These are phyloP conservation scores for Echinochloa phyllopogon DNA, from an alignment of 176 grass and related monocot genomes.

Conservation along the genomic window DNA sequence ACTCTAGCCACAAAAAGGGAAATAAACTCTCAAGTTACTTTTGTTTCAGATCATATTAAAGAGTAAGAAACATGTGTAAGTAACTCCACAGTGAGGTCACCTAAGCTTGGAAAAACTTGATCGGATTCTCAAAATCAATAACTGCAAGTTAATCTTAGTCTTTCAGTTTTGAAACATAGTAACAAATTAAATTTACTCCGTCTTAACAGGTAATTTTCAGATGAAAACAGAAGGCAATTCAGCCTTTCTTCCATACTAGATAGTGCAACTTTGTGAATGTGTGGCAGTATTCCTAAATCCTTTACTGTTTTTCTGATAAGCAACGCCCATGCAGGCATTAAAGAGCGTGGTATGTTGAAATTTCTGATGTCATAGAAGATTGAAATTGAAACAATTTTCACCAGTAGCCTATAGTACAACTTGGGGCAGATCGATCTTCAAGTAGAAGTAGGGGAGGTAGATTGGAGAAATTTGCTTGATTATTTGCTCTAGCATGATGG, in stretches of 20 bases:
- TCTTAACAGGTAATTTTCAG: slow-evolving; percentile 17
- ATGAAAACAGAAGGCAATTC: slow-evolving; percentile 24
- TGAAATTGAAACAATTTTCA: slow-evolving; percentile 35
- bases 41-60: slow-evolving; percentile 20
- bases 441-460: slow-evolving; percentile 33
- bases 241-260: neutral
- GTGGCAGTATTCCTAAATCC: slow-evolving; percentile 29
- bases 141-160: neutral
- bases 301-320: slow-evolving; percentile 40
- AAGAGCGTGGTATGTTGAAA: slow-evolving; percentile 29
- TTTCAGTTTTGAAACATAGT: slow-evolving; percentile 8
- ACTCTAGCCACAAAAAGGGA: neutral
- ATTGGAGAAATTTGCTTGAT: slow-evolving; percentile 44
- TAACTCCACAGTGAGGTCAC: neutral
- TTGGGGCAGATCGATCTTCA: slow-evolving; percentile 41
- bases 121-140: neutral
- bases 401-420: slow-evolving; percentile 38
- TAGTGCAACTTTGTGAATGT: neutral
- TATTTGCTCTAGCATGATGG: slow-evolving; percentile 48
- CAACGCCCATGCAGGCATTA: neutral
- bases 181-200: slow-evolving; percentile 1
- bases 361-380: slow-evolving; percentile 29
- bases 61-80: slow-evolving; percentile 20
- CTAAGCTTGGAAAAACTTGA: neutral
- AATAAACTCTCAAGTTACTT: neutral